Evolutionary conservation across 169 alveolate species (phyloP), one percentile per base, ranked within the genome.

Genomic region (Eimeria acervulina): DNA sequence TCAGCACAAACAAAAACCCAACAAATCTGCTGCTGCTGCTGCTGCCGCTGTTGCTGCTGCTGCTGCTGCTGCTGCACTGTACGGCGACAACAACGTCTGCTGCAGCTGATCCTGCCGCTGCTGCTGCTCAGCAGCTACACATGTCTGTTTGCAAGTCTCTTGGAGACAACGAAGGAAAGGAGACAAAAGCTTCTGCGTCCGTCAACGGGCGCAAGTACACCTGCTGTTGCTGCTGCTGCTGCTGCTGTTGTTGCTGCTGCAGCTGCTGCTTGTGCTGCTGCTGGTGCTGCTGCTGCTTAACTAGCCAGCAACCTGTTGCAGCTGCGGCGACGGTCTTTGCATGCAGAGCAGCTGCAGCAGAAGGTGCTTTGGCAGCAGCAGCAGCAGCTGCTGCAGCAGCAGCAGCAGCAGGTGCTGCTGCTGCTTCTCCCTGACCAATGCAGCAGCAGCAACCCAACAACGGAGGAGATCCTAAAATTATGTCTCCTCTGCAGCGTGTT

Each of bases 151-250:
- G 52, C 0, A 72, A 52, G 40, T 78, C 66, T 40, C 66, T 33
- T 10, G 66, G 31, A 42, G 55, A 42, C 23, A 38, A 66, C 4
- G 40, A 26, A 10, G 19, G 55, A 44, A 10, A 1, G 59, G 87
- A 10, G 31, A 76, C 26, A 76, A 76, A 76, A 76, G 55, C 66
- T 12, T 42, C 66, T 19, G 55, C 17, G 52, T 78, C 89, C 36
- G 66, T 38, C 42, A 28, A 78, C 15, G 63, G 63, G 10, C 3
- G 36, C 63, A 7, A 26, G 8, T 38, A n/a, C 55, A 26, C 36
- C 89, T 74, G 63, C 90, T 47, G 70, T 21, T 47, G 90, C 90
- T 51, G 74, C 76, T 83, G 91, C 21, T 80, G 59, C 38, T n/a
- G 68, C 55, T 74, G 85, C 36, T 40, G 68, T n/a, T 31, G 63